These are phyloP conservation scores for Monosporozyma unispora DNA, from an alignment of 805 yeast genomes.

Conservation along the genomic window DNA sequence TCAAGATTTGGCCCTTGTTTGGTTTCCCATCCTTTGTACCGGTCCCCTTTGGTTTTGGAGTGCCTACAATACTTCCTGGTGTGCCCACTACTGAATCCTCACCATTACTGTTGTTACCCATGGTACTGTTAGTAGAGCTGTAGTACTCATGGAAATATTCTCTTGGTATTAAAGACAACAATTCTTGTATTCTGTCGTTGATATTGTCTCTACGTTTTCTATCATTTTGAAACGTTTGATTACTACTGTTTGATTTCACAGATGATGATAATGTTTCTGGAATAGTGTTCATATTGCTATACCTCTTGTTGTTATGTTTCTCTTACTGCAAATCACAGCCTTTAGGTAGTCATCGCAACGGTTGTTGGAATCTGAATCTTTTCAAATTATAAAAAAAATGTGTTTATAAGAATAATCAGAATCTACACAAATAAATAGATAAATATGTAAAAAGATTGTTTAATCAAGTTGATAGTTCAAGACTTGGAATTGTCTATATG, in stretches of 20 bases:
- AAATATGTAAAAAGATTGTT: neutral
- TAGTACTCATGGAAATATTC: constrained; percentile 36
- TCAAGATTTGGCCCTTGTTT: constrained; percentile 71
- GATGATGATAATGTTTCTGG: constrained; percentile 16
- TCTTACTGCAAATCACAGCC: neutral
- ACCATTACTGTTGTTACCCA: constrained; percentile 5
- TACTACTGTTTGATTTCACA: constrained; percentile 14
- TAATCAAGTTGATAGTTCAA: constrained; percentile 20
- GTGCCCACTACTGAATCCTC: constrained; percentile 4
- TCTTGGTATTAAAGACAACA: constrained; percentile 37
- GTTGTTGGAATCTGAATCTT: neutral
- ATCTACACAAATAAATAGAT: neutral
- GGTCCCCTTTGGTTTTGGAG: constrained; percentile 33
- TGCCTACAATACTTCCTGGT: constrained; percentile 4
- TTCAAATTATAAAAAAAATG: neutral
- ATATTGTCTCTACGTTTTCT: constrained; percentile 47
- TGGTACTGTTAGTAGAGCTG: neutral
- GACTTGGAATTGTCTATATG: constrained; percentile 17
- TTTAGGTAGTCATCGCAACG: neutral
- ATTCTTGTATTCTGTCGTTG: constrained; percentile 49
- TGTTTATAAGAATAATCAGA: neutral
- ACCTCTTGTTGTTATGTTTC: neutral
- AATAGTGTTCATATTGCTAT: constrained; percentile 7
- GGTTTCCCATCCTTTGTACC: constrained; percentile 83
- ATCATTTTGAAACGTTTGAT: constrained; percentile 24